Base-by-base conservation (phyloP, 1,284 basidiomycete genomes). In the Amylostereum areolatum region DNA sequence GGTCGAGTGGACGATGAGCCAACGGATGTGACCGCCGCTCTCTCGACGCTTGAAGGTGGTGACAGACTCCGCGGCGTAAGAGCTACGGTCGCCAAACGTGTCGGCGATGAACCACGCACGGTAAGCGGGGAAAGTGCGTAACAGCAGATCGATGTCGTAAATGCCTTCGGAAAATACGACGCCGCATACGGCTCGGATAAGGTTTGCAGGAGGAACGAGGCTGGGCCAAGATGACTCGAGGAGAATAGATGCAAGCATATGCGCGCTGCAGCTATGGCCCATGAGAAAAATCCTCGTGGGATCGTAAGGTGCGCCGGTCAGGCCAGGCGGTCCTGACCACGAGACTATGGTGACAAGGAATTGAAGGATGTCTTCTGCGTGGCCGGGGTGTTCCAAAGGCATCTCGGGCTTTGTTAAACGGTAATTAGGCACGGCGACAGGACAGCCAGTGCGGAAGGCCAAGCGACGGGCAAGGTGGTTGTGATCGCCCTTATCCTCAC, bases 241-340 rank as follows among this genome's bases (percentile, higher is more conserved):
- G 60, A 88, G 74, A 32, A 90, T 77, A 46, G 80, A 78, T 33
- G 77, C 64, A n/a, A 90, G 67, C 71, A 91, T 90, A 63, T 91
- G 89, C 3, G 89, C 85, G 53, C 81, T 73, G 64, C 86, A 89
- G 65, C 85, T 88, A 64, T 91, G 88, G 12, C 86, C 87, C 37
- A 89, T 68, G 41, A 89, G 69, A 63, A 78, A 77, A 46, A 90
- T 59, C 30, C 56, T 55, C 32, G 59, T 49, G 27, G 67, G 60
- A 58, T 81, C 73, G 56, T 73, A 77, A 12, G 64, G 58, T 43
- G 46, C 46, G 9, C 33, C 36, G 8, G 43, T 37, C 45, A 53
- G 54, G 42, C 59, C 54, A 25, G 45, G 28, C 43, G 72, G 70
- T 4, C 69, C 68, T 31, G 61, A 40, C 74, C 74, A 80, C 4